Base-by-base conservation (phyloP, 176 grass and related monocot species). In the Zea luxurians region DNA sequence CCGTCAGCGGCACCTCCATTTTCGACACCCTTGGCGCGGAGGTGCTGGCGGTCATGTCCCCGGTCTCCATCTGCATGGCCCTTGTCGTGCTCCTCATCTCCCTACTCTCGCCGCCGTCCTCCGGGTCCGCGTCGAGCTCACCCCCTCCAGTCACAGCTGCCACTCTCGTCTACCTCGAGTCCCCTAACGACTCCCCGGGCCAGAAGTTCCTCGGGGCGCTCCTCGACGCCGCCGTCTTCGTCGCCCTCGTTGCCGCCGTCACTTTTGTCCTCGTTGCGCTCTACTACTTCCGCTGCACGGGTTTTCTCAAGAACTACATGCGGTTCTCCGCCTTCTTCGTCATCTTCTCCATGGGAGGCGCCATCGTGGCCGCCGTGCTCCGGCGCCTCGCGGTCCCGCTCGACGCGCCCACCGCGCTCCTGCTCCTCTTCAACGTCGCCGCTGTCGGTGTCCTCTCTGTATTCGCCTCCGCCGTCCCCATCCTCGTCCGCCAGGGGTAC, bases 311-410 rank as follows among this genome's bases (percentile, higher is more conserved):
- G 55, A 92, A 92, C 86, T 99, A 99, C 96, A 87, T 95, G 85
- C 91, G 96, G 21, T 92, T 95, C 81, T 99, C 96, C 35, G 90
- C 92, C 71, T 99, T 99, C 88, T 95, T 99, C 85, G 90, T 99
- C 68, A 81, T 99, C 61, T 84, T 89, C 83, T 92, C 92, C 80
- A 95, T 99, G 96, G 96, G 91, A 46, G 96, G 96, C 10, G 77
- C 86, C 71, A 89, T 99, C 78, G 74, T 82, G 60, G 73, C 83
- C 45, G 75, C 85, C 50, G 42, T 92, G 42, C 90, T 99, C 63
- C 87, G 88, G 62, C 89, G 77, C 74, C 21, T 95, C 48, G 75
- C 37, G 59, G 66, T 82, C 13, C 96, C 92, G 12, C 81, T 99
- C 15, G 96, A 99, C 65, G 96, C 92, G 48, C 66, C 75, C 47